Base-by-base conservation (phyloP, 768 basidiomycete genomes). In the Serendipita sp. region DNA sequence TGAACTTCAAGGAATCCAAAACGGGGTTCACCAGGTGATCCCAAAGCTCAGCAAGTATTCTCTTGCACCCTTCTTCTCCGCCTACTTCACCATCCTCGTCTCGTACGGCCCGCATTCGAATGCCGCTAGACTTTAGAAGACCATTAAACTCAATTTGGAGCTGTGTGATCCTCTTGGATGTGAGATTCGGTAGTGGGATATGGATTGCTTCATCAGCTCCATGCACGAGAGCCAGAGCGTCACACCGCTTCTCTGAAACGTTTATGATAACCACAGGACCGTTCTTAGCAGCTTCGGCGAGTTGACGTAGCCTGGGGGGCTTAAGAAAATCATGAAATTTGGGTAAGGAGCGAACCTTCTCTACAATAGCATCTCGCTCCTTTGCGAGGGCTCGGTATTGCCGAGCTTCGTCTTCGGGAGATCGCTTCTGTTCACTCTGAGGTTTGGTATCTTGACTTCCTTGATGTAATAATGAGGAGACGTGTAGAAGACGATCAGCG, bases 261-360 rank as follows among this genome's bases (percentile, higher is more conserved):
- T 66, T 66, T 4, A 66, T 3, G 15, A 66, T 41, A 45, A 66
- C 38, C n/a, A 66, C 45, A 3, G 66, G 66, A 32, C 65, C 65
- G 3, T 66, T 46, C 18, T 15, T 28, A 37, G 65, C 66, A 3
- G 66, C 66, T 8, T n/a, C 24, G 8, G 15, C 10, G 10, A 66
- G 63, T 7, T 45, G 13, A n/a, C 3, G 18, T 32, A 66, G 64
- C 7, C 41, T 30, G 5, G 30, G 45, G 7, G 65, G 32, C 18
- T 46, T 24, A 18, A 66, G 35, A 46, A 66, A 66, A 10, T 45
- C 28, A 2, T 65, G 38, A 32, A 64, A 66, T 5, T 63, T 63
- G 3, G 63, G 32, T 18, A 66, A 11, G 24, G 24, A n/a, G 3
- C 66, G 44, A 7, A 66, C 60, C 30, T 64, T 45, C 30, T 64